Evolutionary conservation across 441 rosid genomes (phyloP).

Genomic region (Kokia cookei): DNA sequence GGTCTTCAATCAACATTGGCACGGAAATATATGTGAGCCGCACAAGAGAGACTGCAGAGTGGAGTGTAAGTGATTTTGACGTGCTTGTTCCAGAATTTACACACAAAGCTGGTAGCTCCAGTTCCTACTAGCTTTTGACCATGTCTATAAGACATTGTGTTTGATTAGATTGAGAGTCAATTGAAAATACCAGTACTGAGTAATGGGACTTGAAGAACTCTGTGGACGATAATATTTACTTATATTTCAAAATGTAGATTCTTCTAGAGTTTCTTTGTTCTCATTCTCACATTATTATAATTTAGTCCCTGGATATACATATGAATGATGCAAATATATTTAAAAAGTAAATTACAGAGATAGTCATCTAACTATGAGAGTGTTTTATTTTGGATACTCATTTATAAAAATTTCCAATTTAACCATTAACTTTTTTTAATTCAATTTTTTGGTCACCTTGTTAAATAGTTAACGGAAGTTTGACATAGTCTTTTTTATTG

Average conservation of each 20-base stretch:
- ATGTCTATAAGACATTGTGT: background rate
- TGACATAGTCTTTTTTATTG: no score
- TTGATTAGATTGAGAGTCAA: background rate
- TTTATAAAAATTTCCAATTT: no score
- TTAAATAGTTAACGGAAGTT: no score
- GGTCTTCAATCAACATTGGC: constrained; percentile 58
- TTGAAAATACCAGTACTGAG: background rate
- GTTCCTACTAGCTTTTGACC: constrained; percentile 4
- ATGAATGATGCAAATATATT: no score
- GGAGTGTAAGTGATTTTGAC: constrained; percentile 67
- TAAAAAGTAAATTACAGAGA: no score
- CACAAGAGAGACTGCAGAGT: constrained; percentile 49
- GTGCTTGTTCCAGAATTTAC: constrained; percentile 36
- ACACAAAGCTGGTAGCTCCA: constrained; percentile 3
- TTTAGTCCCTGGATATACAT: no score
- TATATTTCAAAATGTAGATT: background rate
- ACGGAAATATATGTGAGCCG: constrained; percentile 58
- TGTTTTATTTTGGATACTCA: no score
- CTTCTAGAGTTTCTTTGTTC: background rate
- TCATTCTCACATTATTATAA: background rate
- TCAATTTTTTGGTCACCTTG: no score
- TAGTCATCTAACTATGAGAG: no score
- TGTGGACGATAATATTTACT: background rate
- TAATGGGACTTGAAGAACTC: background rate
- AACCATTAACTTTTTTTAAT: no score